Evolutionary conservation across 768 basidiomycete genomes (phyloP).

Genomic region (Termitomyces sp.): DNA sequence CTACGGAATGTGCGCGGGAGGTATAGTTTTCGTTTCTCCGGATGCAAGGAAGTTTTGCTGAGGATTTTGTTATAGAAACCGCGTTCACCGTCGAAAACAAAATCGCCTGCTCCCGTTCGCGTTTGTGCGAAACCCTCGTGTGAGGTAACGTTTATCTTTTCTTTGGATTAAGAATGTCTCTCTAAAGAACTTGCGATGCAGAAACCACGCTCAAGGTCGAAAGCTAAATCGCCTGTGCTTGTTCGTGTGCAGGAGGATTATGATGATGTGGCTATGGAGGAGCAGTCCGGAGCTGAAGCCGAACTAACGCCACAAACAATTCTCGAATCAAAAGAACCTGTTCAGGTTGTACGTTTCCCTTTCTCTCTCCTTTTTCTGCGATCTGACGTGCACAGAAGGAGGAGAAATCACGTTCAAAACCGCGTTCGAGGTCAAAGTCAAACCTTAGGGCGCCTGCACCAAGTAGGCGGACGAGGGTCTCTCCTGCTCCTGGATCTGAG

Average conservation of each 20-base stretch:
- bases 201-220: background rate
- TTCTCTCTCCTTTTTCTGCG: too few relatives aligned
- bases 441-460: background rate
- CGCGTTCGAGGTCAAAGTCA: constrained; percentile 4
- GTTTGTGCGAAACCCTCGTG: background rate
- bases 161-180: background rate
- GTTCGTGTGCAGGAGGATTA: background rate
- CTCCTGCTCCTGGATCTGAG: background rate
- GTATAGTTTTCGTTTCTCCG: background rate
- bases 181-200: background rate
- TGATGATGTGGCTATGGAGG: background rate
- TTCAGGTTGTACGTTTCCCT: background rate
- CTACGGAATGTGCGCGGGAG: background rate
- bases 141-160: background rate
- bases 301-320: background rate
- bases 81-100: background rate
- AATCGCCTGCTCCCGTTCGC: background rate
- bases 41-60: background rate
- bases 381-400: background rate
- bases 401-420: background rate
- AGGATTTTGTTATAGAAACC: background rate
- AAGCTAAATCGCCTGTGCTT: background rate
- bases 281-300: background rate
- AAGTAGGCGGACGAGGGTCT: background rate
- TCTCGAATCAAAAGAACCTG: background rate